phyloP scores from a whole-genome alignment of 2,329 filamentous ascomycete species.

The Clathrospora elynae region DNA sequence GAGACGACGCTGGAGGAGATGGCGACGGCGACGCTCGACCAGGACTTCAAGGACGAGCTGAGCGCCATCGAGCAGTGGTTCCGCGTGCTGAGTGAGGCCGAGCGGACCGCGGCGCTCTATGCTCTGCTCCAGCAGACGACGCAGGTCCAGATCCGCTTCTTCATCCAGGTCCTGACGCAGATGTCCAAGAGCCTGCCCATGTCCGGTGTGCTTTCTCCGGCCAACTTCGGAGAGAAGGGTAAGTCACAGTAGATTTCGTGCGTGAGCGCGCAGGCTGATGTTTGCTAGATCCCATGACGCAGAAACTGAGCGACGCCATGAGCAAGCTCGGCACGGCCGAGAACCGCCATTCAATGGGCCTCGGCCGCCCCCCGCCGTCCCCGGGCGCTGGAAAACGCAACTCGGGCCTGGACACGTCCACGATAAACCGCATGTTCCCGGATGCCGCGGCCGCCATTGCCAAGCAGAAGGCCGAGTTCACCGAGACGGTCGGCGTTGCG shows the following conservation, averaged over 20 bases:
- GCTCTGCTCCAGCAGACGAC: slow-evolving; percentile 97
- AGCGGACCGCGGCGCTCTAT: slow-evolving; percentile 93
- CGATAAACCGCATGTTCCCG: slow-evolving; percentile 98
- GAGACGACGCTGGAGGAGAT: slow-evolving; percentile 99
- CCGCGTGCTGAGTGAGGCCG: slow-evolving; percentile 92
- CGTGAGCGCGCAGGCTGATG: slow-evolving; percentile 22
- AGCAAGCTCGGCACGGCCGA: slow-evolving; percentile 88
- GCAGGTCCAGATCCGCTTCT: slow-evolving; percentile 98
- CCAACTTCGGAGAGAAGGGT: slow-evolving; percentile 95
- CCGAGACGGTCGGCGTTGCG: slow-evolving; percentile 88
- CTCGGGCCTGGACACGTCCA: slow-evolving; percentile 89
- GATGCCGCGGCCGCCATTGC: slow-evolving; percentile 98
- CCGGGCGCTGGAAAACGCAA: slow-evolving; percentile 77
- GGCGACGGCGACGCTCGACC: slow-evolving; percentile 96
- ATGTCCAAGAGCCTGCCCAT: slow-evolving; percentile 99
- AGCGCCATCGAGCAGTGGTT: slow-evolving; percentile 99
- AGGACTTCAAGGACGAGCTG: slow-evolving; percentile 99
- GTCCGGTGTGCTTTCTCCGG: slow-evolving; percentile 91
- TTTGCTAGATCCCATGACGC: slow-evolving; percentile 87
- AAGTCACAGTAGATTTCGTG: slow-evolving; percentile 29
- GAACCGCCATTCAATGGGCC: slow-evolving; percentile 79
- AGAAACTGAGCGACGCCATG: slow-evolving; percentile 94
- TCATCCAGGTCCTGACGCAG: slow-evolving; percentile 97
- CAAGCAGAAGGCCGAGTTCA: slow-evolving; percentile 96
- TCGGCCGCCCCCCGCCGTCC: slow-evolving; percentile 73